These are phyloP conservation scores for Cymbopogon citratus DNA, from an alignment of 176 grass and related monocot genomes.

Conservation along the genomic window DNA sequence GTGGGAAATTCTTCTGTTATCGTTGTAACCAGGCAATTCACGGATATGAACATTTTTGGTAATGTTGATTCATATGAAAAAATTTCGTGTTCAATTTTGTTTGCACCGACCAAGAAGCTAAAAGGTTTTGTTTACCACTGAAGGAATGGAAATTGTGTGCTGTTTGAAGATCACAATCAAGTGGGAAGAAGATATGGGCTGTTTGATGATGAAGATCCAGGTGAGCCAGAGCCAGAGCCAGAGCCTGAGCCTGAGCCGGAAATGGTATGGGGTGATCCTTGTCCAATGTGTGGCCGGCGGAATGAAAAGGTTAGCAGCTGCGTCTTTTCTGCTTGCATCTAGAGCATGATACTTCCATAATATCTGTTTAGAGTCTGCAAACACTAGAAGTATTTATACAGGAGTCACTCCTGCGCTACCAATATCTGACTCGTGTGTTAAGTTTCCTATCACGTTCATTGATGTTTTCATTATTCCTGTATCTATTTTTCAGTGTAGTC, in stretches of 20 bases:
- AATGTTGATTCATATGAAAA: not conserved
- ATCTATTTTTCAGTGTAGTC: not conserved
- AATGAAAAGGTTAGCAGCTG: constrained; percentile 42
- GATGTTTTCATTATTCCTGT: not conserved
- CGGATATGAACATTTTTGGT: constrained; percentile 73
- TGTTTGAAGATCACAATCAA: constrained; percentile 4
- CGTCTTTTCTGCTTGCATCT: not conserved
- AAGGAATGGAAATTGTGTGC: constrained; percentile 36
- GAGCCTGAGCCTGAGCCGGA: not conserved
- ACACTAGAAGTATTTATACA: not conserved
- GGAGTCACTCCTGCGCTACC: not conserved
- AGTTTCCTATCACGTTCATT: not conserved
- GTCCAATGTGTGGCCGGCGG: constrained; percentile 45
- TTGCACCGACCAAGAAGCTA: not conserved
- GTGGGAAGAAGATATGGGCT: not conserved
- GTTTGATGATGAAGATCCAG: not conserved
- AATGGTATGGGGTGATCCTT: not conserved
- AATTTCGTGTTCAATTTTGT: not conserved
- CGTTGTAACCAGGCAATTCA: constrained; percentile 57
- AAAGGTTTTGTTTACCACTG: not conserved
- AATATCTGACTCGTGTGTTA: not conserved
- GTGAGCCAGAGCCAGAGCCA: not conserved
- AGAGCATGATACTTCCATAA: not conserved
- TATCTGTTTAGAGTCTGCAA: not conserved
- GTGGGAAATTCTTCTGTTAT: constrained; percentile 66